Evolutionary conservation across 768 basidiomycete species (phyloP), one percentile per base, ranked within the genome.

Genomic region (Ephemerocybe angulata): DNA sequence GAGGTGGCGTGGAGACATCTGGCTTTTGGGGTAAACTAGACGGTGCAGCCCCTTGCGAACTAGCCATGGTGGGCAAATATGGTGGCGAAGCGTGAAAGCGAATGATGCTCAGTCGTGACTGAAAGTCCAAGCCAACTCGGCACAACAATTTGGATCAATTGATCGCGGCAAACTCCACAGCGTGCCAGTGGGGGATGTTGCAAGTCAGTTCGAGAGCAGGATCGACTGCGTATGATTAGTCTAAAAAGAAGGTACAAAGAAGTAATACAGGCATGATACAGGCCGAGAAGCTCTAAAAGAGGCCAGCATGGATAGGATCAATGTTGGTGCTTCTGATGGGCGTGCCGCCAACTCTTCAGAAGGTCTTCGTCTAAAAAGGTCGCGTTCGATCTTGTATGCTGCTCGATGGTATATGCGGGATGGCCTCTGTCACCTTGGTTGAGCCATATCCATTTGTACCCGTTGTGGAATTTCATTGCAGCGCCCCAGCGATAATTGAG

Each of bases 371-470:
- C 42, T 22, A 25, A 19, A 25, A 44, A 44, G 22, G 27, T 25
- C 13, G 27, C 42, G 21, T 44, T 44, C 21, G 21, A 19, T 7
- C 12, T 44, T 4, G 24, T 25, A 52, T 38, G 22, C 28, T 29
- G 27, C 29, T 49, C 48, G 19, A 35, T 4, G 5, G 27, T 28
- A 30, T 49, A 29, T 6, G 4, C 22, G 8, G 35, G 50, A 13
- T 25, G 21, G 13, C 27, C 22, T 22, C 42, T 19, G 22, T 60
- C 56, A 19, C 67, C 68, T 37, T 62, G 62, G 59, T 79, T 79
- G 27, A 79, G 62, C 78, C 78, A 80, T 19, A 79, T 70, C 78
- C 78, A 79, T 58, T 80, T 81, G 64, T 67, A 77, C 3, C 77
- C 77, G 35, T 67, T 65, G 59, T 79, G 78, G 59, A 76, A 77